Evolutionary conservation across 2,329 filamentous ascomycete genomes (phyloP).

Genomic region (Colletotrichum tropicicola): DNA sequence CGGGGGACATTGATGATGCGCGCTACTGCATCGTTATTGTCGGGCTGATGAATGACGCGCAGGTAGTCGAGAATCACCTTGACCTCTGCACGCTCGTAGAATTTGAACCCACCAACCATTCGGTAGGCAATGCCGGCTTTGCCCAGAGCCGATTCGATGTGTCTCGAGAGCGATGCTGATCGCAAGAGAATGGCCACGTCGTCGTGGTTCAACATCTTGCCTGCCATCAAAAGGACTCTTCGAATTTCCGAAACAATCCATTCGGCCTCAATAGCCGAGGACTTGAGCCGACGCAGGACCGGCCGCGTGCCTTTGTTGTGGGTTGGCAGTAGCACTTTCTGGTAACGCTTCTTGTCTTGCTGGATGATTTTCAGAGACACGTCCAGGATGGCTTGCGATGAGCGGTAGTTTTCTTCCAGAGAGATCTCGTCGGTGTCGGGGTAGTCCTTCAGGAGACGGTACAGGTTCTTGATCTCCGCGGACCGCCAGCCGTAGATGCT

Average conservation of each 20-base stretch:
- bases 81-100: conserved; percentile 92
- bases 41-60: conserved; percentile 82
- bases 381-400: conserved; percentile 83
- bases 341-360: conserved; percentile 83
- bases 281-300: conserved; percentile 79
- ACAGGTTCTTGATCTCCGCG: conserved; percentile 89
- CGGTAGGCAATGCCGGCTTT: conserved; percentile 86
- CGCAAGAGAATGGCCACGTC: conserved; percentile 91
- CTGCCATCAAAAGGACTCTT: conserved; percentile 75
- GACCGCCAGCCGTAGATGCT: conserved; percentile 97
- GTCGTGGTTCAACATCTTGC: conserved; percentile 74
- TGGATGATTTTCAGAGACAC: conserved; percentile 88
- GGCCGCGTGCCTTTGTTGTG: conserved; percentile 83
- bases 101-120: conserved; percentile 90
- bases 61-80: conserved; percentile 90
- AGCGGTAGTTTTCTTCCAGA: conserved; percentile 94
- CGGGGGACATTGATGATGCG: conserved; percentile 87
- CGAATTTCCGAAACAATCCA: conserved; percentile 91
- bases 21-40: conserved; percentile 86
- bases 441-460: conserved; percentile 79
- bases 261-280: conserved; percentile 76
- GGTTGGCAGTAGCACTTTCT: conserved; percentile 82
- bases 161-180: conserved; percentile 81
- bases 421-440: conserved; percentile 83
- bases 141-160: conserved; percentile 85